These are phyloP conservation scores for Cicer yamashitae DNA, from an alignment of 306 rosid species.

Conservation along the genomic window DNA sequence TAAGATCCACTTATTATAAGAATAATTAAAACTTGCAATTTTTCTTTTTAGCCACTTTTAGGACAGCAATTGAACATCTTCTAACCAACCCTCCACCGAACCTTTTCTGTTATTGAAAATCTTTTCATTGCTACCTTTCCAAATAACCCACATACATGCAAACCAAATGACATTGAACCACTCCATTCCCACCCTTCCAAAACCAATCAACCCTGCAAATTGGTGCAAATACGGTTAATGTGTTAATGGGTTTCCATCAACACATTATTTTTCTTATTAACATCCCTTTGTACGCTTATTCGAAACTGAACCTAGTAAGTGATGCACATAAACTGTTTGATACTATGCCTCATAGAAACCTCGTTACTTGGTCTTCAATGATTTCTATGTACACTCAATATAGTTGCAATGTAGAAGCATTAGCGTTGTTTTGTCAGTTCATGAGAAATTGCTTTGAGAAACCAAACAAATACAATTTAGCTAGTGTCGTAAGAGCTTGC, in stretches of 20 bases:
- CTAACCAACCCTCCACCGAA: too few species aligned
- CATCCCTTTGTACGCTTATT: constrained; percentile 55
- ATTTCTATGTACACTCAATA: constrained; percentile 78
- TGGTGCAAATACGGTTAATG: not conserved
- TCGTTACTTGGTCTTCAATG: constrained; percentile 78
- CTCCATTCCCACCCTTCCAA: too few species aligned
- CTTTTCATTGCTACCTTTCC: too few species aligned
- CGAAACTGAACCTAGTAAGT: constrained; percentile 43
- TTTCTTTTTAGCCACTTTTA: too few species aligned
- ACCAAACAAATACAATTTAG: constrained; percentile 74
- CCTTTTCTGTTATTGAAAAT: too few species aligned
- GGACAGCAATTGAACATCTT: too few species aligned
- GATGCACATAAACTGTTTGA: constrained; percentile 75
- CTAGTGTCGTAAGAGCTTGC: constrained; percentile 73
- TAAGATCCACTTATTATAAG: too few species aligned
- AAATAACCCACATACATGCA: too few species aligned
- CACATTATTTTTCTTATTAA: constrained; percentile 68
- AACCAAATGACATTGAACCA: too few species aligned
- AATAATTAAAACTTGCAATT: too few species aligned
- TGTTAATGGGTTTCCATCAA: constrained; percentile 59
- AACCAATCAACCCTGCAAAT: too few species aligned
- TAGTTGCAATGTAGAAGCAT: constrained; percentile 56
- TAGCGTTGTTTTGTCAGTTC: constrained; percentile 58
- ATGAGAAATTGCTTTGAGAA: constrained; percentile 53
- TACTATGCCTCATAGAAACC: constrained; percentile 66